Evolutionary conservation across 805 yeast species (phyloP).

Genomic region (Cyberlindnera maritima): DNA sequence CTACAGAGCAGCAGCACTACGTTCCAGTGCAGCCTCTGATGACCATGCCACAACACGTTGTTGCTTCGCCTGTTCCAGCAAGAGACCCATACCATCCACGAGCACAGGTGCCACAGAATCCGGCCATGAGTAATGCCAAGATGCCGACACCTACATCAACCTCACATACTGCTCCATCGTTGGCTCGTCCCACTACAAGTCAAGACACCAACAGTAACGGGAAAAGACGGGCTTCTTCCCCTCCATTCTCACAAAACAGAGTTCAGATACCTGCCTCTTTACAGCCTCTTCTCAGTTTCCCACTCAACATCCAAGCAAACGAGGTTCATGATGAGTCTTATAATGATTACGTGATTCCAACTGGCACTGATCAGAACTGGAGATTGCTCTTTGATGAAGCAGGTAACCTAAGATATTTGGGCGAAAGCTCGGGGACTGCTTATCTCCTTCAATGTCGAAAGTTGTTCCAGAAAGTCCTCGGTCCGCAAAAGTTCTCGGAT

Average conservation of each 20-base stretch:
- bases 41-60: not conserved
- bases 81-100: not conserved
- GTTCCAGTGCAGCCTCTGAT: not conserved
- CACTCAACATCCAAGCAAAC: conserved; percentile 14
- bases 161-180: not conserved
- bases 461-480: conserved; percentile 32
- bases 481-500: conserved; percentile 35
- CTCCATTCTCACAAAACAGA: not conserved
- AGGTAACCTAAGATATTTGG: conserved; percentile 38
- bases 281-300: conserved; percentile 21
- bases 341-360: conserved; percentile 13
- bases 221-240: not conserved
- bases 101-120: not conserved
- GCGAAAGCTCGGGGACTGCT: conserved; percentile 42
- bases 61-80: not conserved
- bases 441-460: conserved; percentile 39
- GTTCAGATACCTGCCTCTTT: conserved; percentile 19
- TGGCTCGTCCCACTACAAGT: not conserved
- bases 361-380: conserved; percentile 20
- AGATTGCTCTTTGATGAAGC: conserved; percentile 31
- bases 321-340: conserved; percentile 17
- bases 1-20: not conserved
- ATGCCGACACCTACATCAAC: not conserved
- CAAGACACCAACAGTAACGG: not conserved
- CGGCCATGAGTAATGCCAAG: not conserved